Percentiles rank a stretch among this genome's conserved stretches.
These are phyloP conservation scores for Leishmania tropica DNA, from an alignment of 208 protist species.

Conservation along the genomic window DNA sequence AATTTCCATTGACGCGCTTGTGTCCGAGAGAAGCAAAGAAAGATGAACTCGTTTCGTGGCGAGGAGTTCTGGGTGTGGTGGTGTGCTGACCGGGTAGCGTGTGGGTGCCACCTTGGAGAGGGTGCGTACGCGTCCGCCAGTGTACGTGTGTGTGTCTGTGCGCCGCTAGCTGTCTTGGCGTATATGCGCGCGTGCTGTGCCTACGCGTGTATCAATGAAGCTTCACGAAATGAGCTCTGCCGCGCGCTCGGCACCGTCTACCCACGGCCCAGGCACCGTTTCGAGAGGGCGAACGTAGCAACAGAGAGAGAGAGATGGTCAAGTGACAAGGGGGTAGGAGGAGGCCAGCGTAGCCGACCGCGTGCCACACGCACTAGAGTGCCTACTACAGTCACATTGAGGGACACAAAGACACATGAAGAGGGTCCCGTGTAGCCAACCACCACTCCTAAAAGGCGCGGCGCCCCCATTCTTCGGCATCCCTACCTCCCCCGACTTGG, in stretches of 20 bases:
- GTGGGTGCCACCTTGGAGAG: not conserved
- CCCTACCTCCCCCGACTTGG: not conserved
- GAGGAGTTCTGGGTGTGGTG: not conserved
- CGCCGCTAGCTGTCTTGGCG: not conserved
- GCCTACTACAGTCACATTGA: not conserved
- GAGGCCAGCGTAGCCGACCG: not conserved
- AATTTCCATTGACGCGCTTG: conserved; percentile 3
- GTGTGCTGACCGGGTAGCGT: not conserved
- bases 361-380: not conserved
- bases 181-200: not conserved
- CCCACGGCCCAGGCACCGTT: not conserved
- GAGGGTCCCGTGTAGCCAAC: not conserved
- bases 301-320: not conserved
- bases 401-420: not conserved
- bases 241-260: not conserved
- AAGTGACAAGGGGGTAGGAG: not conserved
- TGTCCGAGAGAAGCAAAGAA: not conserved
- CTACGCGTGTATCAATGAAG: not conserved
- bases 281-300: not conserved
- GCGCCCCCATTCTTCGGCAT: not conserved
- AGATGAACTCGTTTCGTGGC: not conserved
- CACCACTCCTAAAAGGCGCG: not conserved
- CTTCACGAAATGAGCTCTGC: not conserved
- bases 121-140: not conserved
- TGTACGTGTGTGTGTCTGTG: not conserved